Conservation (phyloP, 352 stramenopile genomes). For the Phytophthora gonapodyides region DNA sequence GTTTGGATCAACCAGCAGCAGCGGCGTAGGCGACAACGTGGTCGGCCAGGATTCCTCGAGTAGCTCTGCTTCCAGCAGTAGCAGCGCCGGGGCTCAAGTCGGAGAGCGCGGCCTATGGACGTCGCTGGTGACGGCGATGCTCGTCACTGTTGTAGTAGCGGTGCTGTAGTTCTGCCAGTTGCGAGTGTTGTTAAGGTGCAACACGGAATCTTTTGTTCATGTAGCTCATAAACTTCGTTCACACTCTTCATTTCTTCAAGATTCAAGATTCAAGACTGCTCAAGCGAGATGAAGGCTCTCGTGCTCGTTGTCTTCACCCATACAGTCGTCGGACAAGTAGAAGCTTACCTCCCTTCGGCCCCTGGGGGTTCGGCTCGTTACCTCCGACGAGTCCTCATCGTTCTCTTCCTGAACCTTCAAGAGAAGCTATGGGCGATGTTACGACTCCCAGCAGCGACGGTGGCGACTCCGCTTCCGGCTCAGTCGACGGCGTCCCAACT, state of each 20-base stretch:
- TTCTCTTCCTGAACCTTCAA: no score
- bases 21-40: conserved; percentile 1
- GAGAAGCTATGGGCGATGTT: no score
- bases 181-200: no score
- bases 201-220: no score
- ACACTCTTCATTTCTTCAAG: no score
- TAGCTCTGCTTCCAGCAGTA: conserved; percentile 17
- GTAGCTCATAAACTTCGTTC: no score
- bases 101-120: conserved; percentile 7
- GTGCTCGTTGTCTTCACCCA: neutral
- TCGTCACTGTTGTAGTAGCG: conserved; percentile 5
- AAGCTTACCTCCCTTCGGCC: neutral
- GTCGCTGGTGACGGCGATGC: conserved; percentile 9
- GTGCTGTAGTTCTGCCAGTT: conserved; percentile 14
- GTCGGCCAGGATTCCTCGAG: conserved; percentile 13
- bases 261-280: no score
- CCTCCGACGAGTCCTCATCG: no score
- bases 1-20: neutral
- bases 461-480: no score
- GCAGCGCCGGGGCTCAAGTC: conserved; percentile 6
- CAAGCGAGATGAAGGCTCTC: neutral
- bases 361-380: neutral
- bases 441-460: no score
- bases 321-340: neutral
- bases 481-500: no score